phyloP scores from a whole-genome alignment of 1,139 yeast species.

The Nakaseomyces sp. region DNA sequence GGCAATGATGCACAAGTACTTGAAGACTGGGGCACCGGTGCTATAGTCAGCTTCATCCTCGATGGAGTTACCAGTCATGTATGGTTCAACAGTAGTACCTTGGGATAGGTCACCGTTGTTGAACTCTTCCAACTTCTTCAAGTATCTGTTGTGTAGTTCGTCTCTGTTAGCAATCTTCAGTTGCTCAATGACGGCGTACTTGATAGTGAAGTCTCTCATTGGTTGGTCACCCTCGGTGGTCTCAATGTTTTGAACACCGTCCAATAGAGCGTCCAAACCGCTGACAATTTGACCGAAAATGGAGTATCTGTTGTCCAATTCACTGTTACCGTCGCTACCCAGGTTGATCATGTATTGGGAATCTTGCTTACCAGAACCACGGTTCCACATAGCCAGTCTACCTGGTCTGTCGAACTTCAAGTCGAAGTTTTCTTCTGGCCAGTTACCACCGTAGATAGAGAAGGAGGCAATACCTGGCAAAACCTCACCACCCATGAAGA shows the following conservation, averaged over 20 bases:
- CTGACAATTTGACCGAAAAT: conserved; percentile 68
- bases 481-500: conserved; percentile 77
- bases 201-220: conserved; percentile 37
- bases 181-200: conserved; percentile 17
- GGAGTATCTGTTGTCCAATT: conserved; percentile 63
- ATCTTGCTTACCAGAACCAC: conserved; percentile 67
- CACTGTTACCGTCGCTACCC: conserved; percentile 47
- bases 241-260: conserved; percentile 43
- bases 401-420: conserved; percentile 59
- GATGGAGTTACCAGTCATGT: conserved; percentile 6
- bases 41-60: not conserved
- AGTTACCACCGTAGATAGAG: conserved; percentile 57
- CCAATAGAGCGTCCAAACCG: conserved; percentile 50
- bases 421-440: conserved; percentile 60
- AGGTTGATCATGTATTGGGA: conserved; percentile 67
- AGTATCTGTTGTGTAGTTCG: conserved; percentile 17
- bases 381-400: conserved; percentile 67
- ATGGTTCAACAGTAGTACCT: conserved; percentile 18
- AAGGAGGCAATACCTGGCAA: conserved; percentile 83
- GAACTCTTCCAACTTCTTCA: conserved; percentile 15
- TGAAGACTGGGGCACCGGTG: not conserved
- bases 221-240: conserved; percentile 36
- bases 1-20: not conserved
- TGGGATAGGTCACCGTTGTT: conserved; percentile 15
- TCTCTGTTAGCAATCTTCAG: conserved; percentile 13